Percentiles rank a stretch among this genome's conserved stretches.
These are phyloP conservation scores for Sclerotinia sclerotiorum DNA, from an alignment of 2,329 filamentous ascomycete genomes.

Conservation along the genomic window DNA sequence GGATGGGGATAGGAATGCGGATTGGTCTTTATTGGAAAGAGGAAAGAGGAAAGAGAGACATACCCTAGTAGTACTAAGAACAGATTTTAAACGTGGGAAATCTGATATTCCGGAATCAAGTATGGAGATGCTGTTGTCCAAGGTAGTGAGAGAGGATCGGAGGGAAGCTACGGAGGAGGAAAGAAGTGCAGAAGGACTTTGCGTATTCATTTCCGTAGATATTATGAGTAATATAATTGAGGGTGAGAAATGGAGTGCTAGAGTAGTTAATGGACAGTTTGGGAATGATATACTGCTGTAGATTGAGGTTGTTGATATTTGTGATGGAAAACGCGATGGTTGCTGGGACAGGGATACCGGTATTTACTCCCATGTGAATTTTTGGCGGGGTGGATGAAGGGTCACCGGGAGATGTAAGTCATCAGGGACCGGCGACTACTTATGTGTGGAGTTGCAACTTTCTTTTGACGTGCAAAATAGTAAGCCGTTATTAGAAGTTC, in stretches of 20 bases:
- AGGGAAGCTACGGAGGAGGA: slow-evolving; percentile 39
- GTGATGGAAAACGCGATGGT: background rate
- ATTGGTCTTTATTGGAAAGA: background rate
- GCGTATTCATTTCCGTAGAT: background rate
- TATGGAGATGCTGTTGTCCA: slow-evolving; percentile 43
- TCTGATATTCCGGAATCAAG: slow-evolving; percentile 42
- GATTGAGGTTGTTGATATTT: slow-evolving; percentile 1
- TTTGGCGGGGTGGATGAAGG: slow-evolving; percentile 7
- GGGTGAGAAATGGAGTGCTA: background rate
- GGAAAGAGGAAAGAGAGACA: slow-evolving; percentile 23
- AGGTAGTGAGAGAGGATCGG: slow-evolving; percentile 42
- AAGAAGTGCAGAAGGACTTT: slow-evolving; percentile 24
- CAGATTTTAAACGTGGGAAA: slow-evolving; percentile 42
- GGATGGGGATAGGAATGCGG: background rate
- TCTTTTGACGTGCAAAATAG: too few relatives aligned
- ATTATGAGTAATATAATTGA: too few relatives aligned
- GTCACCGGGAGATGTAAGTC: background rate
- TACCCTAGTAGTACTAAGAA: slow-evolving; percentile 42
- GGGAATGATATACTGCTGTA: background rate
- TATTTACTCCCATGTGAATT: background rate
- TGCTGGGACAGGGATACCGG: slow-evolving; percentile 10
- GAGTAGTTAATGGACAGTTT: background rate
- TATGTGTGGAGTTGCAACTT: background rate
- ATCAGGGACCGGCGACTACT: background rate
- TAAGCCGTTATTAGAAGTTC: too few relatives aligned